phyloP scores from a whole-genome alignment of 2,329 filamentous ascomycete species.

The Leptodontidium sp. region DNA sequence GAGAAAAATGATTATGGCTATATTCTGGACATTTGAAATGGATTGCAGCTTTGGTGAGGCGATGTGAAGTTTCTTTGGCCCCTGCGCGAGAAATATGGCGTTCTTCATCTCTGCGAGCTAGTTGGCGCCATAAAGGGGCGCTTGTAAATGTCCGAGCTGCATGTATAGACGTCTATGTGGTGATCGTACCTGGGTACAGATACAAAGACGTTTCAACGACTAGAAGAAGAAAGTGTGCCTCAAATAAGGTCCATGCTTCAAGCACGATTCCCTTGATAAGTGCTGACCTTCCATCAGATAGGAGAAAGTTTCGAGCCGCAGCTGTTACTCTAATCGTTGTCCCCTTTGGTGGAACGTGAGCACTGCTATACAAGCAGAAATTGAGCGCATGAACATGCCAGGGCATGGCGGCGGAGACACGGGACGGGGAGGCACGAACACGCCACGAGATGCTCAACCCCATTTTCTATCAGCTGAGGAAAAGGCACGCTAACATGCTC shows the following conservation, averaged over 20 bases:
- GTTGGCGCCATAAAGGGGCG: background rate
- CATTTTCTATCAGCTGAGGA: background rate
- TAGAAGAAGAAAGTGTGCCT: background rate
- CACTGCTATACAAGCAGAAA: background rate
- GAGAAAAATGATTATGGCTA: background rate
- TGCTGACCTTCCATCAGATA: background rate
- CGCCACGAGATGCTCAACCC: background rate
- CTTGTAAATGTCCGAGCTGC: constrained; percentile 7
- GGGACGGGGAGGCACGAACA: background rate
- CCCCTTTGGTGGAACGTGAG: background rate
- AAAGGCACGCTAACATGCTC: background rate
- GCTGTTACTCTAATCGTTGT: background rate
- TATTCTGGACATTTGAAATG: constrained; percentile 5
- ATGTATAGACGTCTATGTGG: background rate
- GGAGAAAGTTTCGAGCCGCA: background rate
- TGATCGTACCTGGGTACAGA: background rate
- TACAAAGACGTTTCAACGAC: background rate
- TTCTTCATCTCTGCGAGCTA: background rate
- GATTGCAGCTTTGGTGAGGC: background rate
- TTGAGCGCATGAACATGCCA: background rate
- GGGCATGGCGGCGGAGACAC: background rate
- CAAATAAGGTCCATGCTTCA: too few relatives aligned
- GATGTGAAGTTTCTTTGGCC: background rate
- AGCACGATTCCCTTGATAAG: background rate
- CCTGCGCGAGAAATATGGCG: background rate